Percentiles rank a stretch among this genome's conserved stretches.
These are phyloP conservation scores for Agaricus subrufescens DNA, from an alignment of 768 basidiomycete genomes.

Conservation along the genomic window DNA sequence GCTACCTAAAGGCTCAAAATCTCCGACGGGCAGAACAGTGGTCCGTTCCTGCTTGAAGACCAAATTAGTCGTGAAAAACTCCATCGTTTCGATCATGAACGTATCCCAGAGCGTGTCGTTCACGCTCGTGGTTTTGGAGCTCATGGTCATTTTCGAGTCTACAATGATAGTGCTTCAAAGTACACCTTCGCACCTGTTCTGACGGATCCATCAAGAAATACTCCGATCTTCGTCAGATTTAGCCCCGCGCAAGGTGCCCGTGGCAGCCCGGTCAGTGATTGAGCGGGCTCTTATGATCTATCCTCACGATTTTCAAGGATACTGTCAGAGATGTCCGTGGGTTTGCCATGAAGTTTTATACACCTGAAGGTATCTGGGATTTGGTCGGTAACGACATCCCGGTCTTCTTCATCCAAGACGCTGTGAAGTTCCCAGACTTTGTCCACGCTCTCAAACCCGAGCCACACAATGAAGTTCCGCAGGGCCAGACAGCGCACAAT, in stretches of 20 bases:
- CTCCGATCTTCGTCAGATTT: constrained; percentile 80
- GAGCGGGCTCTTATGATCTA: background rate
- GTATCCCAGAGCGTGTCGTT: constrained; percentile 83
- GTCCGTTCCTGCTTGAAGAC: constrained; percentile 77
- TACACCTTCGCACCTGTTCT: constrained; percentile 68
- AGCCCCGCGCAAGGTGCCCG: constrained; percentile 79
- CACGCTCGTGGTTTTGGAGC: constrained; percentile 72
- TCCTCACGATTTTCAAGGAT: constrained; percentile 32
- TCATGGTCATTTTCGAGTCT: constrained; percentile 79
- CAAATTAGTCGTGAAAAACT: constrained; percentile 74
- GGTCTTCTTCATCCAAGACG: constrained; percentile 78
- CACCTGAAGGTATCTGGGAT: constrained; percentile 84
- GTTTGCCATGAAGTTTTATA: constrained; percentile 82
- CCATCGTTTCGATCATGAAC: constrained; percentile 80
- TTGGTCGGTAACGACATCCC: constrained; percentile 83
- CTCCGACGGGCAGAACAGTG: constrained; percentile 40
- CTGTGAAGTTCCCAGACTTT: constrained; percentile 83
- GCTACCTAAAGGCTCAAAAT: constrained; percentile 48
- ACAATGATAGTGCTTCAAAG: constrained; percentile 61
- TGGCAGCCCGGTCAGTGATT: constrained; percentile 67
- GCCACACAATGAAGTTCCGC: constrained; percentile 76
- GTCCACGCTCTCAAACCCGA: constrained; percentile 85
- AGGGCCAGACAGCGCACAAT: constrained; percentile 70
- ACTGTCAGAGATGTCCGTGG: constrained; percentile 84
- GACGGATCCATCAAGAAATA: constrained; percentile 67